Conservation (phyloP, 1,284 basidiomycete genomes). For the Ustilago crameri region DNA sequence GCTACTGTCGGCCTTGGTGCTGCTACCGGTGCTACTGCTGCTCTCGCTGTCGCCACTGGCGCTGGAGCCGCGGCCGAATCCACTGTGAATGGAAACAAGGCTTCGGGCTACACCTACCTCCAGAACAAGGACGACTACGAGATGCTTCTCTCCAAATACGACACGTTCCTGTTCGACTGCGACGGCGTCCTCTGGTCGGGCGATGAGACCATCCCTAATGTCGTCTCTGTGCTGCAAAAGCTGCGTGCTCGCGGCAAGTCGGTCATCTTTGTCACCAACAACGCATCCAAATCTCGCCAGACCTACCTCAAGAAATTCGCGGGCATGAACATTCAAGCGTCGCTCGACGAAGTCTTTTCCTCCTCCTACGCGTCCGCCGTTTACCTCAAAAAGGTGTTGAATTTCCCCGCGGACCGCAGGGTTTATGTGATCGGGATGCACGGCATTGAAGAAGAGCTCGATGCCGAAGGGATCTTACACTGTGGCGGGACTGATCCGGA, state of each 20-base stretch:
- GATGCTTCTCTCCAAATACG: slow-evolving; percentile 55
- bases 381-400: slow-evolving; percentile 88
- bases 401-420: slow-evolving; percentile 88
- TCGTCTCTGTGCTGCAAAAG: slow-evolving; percentile 69
- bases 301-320: slow-evolving; percentile 92
- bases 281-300: slow-evolving; percentile 90
- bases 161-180: slow-evolving; percentile 76
- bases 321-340: slow-evolving; percentile 83
- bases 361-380: slow-evolving; percentile 94
- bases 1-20: slow-evolving; percentile 27
- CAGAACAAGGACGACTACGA: slow-evolving; percentile 41
- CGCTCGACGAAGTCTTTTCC: slow-evolving; percentile 88
- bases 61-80: slow-evolving; percentile 9
- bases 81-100: not conserved
- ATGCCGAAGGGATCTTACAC: slow-evolving; percentile 80
- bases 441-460: slow-evolving; percentile 92
- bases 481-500: slow-evolving; percentile 87
- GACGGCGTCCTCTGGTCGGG: slow-evolving; percentile 89
- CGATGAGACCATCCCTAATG: slow-evolving; percentile 70
- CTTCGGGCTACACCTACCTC: slow-evolving; percentile 46
- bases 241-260: slow-evolving; percentile 76
- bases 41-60: slow-evolving; percentile 17
- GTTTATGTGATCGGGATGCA: slow-evolving; percentile 95
- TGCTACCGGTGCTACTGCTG: slow-evolving; percentile 24
- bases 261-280: slow-evolving; percentile 95